Conservation (phyloP, 495 filamentous ascomycete species). For the Cladorrhinum samala region DNA sequence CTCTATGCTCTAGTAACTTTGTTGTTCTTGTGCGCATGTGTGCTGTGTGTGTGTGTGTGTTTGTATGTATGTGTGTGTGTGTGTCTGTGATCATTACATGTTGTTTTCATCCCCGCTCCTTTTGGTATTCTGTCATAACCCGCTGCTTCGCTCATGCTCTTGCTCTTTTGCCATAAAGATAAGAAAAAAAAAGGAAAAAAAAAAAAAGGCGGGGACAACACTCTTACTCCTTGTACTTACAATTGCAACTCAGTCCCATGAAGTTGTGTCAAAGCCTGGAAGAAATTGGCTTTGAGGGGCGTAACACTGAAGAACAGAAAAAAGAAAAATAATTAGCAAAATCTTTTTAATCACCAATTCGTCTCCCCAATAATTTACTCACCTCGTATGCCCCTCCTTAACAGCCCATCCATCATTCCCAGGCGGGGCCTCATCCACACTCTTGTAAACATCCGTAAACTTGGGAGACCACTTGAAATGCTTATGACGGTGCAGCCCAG, state of each 20-base stretch:
- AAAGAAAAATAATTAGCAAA: not conserved
- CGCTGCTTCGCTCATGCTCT: not conserved
- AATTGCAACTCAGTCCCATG: constrained; percentile 74
- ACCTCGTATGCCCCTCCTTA: constrained; percentile 84
- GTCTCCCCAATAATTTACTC: constrained; percentile 31
- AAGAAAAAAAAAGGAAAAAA: constrained; percentile 6
- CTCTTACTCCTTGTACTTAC: too few relatives aligned
- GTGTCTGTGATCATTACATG: not conserved
- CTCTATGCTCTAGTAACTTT: constrained; percentile 25
- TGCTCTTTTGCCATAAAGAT: constrained; percentile 7
- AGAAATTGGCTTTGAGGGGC: constrained; percentile 86
- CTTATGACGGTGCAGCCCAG: constrained; percentile 55
- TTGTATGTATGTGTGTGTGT: not conserved
- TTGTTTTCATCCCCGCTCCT: not conserved
- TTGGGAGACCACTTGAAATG: constrained; percentile 93
- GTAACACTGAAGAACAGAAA: constrained; percentile 57
- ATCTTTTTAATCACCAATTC: too few relatives aligned
- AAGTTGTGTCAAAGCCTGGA: constrained; percentile 58
- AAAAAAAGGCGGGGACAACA: too few relatives aligned
- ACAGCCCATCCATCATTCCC: constrained; percentile 96
- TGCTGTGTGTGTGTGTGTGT: not conserved
- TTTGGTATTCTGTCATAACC: constrained; percentile 1
- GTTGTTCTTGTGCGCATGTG: not conserved
- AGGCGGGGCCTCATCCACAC: constrained; percentile 68
- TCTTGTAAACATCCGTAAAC: constrained; percentile 78